Percentiles rank a stretch among this genome's conserved stretches.
Conservation (phyloP, 179 eudicot genomes). For the Drosera spatulata region DNA sequence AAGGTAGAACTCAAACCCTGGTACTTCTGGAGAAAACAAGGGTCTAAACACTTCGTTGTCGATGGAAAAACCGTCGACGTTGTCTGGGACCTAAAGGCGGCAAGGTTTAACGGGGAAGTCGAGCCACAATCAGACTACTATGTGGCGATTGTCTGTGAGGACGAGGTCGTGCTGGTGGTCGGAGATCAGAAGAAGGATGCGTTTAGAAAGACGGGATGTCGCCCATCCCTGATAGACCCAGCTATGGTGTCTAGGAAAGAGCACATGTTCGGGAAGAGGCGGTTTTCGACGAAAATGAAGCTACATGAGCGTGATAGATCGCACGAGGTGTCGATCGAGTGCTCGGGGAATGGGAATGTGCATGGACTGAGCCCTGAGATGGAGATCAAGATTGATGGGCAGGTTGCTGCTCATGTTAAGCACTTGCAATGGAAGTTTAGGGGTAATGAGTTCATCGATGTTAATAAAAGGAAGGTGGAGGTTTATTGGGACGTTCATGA, state of each 20-base stretch:
- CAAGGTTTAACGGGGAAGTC: slow-evolving; percentile 73
- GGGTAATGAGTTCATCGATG: slow-evolving; percentile 52
- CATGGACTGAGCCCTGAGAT: slow-evolving; percentile 54
- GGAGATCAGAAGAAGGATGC: slow-evolving; percentile 85
- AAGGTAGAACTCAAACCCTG: slow-evolving; percentile 89
- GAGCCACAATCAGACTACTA: slow-evolving; percentile 79
- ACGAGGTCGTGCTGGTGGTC: slow-evolving; percentile 57
- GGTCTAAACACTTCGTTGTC: slow-evolving; percentile 47
- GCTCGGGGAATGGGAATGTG: slow-evolving; percentile 15
- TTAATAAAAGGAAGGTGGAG: slow-evolving; percentile 47
- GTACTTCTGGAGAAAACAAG: slow-evolving; percentile 90
- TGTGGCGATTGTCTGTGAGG: slow-evolving; percentile 67
- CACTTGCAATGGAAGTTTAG: slow-evolving; percentile 92
- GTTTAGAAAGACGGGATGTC: slow-evolving; percentile 60
- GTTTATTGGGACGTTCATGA: slow-evolving; percentile 97
- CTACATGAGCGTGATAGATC: slow-evolving; percentile 60
- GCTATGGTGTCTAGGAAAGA: slow-evolving; percentile 63
- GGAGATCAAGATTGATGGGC: slow-evolving; percentile 80
- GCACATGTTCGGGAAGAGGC: slow-evolving; percentile 73
- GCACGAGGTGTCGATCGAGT: slow-evolving; percentile 75
- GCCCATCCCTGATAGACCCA: slow-evolving; percentile 74
- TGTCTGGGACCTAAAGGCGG: slow-evolving; percentile 74
- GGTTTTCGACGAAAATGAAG: slow-evolving; percentile 49
- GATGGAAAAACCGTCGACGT: slow-evolving; percentile 49
- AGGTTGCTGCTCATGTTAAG: slow-evolving; percentile 54